Evolutionary conservation across 202 grass and related monocot species (phyloP), one percentile per base, ranked within the genome.

Genomic region (Musa balbisiana): DNA sequence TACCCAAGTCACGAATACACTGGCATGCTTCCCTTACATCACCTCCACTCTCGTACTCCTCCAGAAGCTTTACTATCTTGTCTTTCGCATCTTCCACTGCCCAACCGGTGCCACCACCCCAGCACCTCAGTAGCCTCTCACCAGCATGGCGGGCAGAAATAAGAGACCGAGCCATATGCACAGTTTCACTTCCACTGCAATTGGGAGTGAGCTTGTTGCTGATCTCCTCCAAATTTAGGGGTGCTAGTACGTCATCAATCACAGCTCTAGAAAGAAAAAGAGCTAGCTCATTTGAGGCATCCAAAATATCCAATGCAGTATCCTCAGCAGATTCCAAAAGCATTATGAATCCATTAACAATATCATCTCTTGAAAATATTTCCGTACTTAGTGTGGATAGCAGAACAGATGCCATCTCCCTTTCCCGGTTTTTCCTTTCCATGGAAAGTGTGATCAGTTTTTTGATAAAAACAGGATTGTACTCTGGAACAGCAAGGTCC

Each of bases 41-140:
- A 0, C 95, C 91, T 6, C 91, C 95, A 19, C 81, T 87, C 67
- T 64, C 84, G 75, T 90, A 99, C 64, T 99, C 95, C 54, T 99
- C 95, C 14, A 99, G 62, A 68, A 99, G 91, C 73, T 94, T 99
- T 4, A 83, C 29, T 49, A 99, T 89, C 82, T 99, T 99, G 75
- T 94, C 91, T 78, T 99, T 99, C 3, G 91, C 87, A 59, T 99
- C 95, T 87, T 99, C 95, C 75, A 99, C 84, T 3, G 89, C 88
- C 95, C 91, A 99, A 55, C 95, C 95, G 1, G 87, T 94, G 53
- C 95, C 89, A 2, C 95, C 95, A 1, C 95, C 95, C 95, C 95
- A 99, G 70, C 95, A 99, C 67, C 95, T 90, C 79, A 94, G 80
- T 70, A 99, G 91, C 62, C 95, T 87, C 80, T 99, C 95, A 17